Conservation (phyloP, 225 moss, liverwort and hornwort species). For the Anthoceros angustus region DNA sequence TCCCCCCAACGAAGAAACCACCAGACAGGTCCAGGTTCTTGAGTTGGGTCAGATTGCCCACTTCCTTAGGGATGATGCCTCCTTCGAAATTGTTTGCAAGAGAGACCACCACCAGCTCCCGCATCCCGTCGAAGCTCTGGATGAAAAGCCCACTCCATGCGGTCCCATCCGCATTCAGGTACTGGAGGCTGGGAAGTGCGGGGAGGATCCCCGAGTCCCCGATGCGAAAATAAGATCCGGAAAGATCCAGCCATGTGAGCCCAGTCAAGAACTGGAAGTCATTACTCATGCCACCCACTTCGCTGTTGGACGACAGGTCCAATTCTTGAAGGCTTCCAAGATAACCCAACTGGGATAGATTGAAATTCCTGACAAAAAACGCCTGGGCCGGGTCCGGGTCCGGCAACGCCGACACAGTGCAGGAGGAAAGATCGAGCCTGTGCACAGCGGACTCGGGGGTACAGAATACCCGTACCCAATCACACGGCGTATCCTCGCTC, state of each 20-base stretch:
- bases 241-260: too few relatives aligned
- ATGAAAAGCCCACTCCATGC: too few relatives aligned
- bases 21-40: slow-evolving; percentile 27
- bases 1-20: slow-evolving; percentile 14
- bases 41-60: slow-evolving; percentile 24
- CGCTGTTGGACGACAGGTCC: background rate
- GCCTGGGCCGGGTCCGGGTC: too few relatives aligned
- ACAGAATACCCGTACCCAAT: background rate
- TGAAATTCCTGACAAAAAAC: background rate
- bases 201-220: too few relatives aligned
- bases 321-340: slow-evolving; percentile 1
- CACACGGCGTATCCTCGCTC: background rate
- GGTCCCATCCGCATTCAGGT: too few relatives aligned
- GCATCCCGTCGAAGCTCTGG: too few relatives aligned
- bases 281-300: too few relatives aligned
- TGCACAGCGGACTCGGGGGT: background rate
- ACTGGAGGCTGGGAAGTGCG: too few relatives aligned
- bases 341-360: background rate
- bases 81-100: slow-evolving; percentile 17
- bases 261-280: too few relatives aligned
- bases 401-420: background rate
- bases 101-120: slow-evolving; percentile 17
- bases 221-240: too few relatives aligned
- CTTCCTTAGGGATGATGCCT: slow-evolving; percentile 18
- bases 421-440: background rate